A percentile compares a stretch with the other conserved stretches of the same genome.
phyloP scores from a whole-genome alignment of 805 yeast genomes.

The Lipomyces spencermartinsiae region DNA sequence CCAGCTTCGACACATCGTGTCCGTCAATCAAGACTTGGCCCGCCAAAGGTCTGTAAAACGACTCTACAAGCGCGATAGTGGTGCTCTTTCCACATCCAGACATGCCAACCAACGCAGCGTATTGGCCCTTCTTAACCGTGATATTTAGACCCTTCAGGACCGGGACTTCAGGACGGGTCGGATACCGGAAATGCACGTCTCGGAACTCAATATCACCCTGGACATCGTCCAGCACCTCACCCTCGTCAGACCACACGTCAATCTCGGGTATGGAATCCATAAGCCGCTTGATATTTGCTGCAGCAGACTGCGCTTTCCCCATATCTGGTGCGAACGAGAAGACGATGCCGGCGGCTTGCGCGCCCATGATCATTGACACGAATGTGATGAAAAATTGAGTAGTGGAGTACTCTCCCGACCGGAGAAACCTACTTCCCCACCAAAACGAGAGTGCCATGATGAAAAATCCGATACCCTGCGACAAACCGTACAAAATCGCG shows the following conservation, averaged over 20 bases:
- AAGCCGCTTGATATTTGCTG: conserved; percentile 46
- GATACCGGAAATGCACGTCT: conserved; percentile 45
- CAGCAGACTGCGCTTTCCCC: conserved; percentile 52
- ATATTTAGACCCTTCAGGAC: conserved; percentile 41
- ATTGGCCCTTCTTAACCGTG: conserved; percentile 71
- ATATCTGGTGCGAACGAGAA: conserved; percentile 53
- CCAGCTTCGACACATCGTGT: conserved; percentile 53
- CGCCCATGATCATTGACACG: conserved; percentile 49
- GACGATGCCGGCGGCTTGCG: conserved; percentile 51
- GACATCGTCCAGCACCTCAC: conserved; percentile 42
- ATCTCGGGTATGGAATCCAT: conserved; percentile 47
- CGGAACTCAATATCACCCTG: conserved; percentile 63
- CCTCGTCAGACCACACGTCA: conserved; percentile 43
- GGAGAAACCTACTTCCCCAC: conserved; percentile 51
- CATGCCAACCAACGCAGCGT: conserved; percentile 92
- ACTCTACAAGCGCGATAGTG: conserved; percentile 59
- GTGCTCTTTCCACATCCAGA: conserved; percentile 57
- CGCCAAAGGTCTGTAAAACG: conserved; percentile 57
- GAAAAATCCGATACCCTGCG: conserved; percentile 52
- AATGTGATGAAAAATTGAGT: conserved; percentile 50
- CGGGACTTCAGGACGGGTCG: conserved; percentile 43
- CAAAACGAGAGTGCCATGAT: conserved; percentile 52
- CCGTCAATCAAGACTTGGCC: conserved; percentile 63
- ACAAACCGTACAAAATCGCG: conserved; percentile 36
- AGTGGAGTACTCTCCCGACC: conserved; percentile 43